Percentiles rank a stretch among this genome's conserved stretches.
These are phyloP conservation scores for Theileria orientalis DNA, from an alignment of 169 alveolate genomes.

Conservation along the genomic window DNA sequence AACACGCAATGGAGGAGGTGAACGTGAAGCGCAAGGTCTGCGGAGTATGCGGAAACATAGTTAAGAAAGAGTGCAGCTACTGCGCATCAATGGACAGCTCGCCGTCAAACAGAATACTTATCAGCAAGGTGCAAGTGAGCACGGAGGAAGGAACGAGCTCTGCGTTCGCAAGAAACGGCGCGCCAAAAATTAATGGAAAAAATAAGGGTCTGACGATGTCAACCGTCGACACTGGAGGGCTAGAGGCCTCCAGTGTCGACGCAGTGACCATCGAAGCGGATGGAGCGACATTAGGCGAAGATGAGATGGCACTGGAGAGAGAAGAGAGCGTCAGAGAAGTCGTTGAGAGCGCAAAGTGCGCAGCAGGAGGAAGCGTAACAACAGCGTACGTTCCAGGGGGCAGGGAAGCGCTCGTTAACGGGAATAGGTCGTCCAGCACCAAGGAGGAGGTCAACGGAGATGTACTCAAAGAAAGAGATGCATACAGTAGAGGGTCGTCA, in stretches of 20 bases:
- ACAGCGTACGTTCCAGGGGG: not conserved
- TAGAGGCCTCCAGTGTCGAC: not conserved
- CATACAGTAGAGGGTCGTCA: no score
- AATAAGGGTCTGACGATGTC: not conserved
- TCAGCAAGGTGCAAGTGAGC: conserved; percentile 26
- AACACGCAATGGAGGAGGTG: not conserved
- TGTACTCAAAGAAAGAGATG: not conserved
- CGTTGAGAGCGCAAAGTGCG: not conserved
- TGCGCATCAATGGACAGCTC: not conserved
- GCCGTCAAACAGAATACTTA: conserved; percentile 22
- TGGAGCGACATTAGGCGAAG: not conserved
- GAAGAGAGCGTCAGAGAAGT: not conserved
- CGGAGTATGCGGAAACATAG: not conserved
- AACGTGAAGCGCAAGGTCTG: not conserved
- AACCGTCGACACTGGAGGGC: not conserved
- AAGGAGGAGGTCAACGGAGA: not conserved
- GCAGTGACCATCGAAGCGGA: not conserved
- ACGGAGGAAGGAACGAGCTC: no score
- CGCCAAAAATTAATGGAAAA: not conserved
- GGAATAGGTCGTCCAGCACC: not conserved
- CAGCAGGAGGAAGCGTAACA: not conserved
- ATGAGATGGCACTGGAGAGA: not conserved
- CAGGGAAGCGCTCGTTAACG: not conserved
- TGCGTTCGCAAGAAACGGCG: not conserved
- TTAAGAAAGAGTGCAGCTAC: not conserved